Conservation (phyloP, 345 rosid genomes). For the Hypericum perforatum region DNA sequence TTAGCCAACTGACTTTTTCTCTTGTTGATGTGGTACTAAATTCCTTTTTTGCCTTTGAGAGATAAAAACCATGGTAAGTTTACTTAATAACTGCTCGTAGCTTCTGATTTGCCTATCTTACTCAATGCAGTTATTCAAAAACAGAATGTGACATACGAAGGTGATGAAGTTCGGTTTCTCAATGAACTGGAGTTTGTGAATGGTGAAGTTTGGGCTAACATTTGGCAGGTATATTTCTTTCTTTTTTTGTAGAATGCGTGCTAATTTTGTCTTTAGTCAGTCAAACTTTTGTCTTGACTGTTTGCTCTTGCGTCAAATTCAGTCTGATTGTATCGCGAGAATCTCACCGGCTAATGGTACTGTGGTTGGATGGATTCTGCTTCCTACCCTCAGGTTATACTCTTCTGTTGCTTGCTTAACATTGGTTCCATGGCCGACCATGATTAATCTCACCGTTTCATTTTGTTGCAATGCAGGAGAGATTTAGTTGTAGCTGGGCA, state of each 20-base stretch:
- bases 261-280: neutral
- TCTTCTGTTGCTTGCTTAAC: slow-evolving; percentile 2
- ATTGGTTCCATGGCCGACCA: neutral
- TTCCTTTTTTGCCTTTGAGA: too few relatives aligned
- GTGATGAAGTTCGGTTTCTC: slow-evolving; percentile 50
- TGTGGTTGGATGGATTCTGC: slow-evolving; percentile 79
- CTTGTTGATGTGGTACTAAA: too few relatives aligned
- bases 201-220: slow-evolving; percentile 93
- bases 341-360: slow-evolving; percentile 59
- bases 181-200: slow-evolving; percentile 85
- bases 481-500: slow-evolving; percentile 53
- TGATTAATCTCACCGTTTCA: neutral
- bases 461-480: slow-evolving; percentile 31
- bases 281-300: slow-evolving; percentile 3
- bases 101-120: neutral
- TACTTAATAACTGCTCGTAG: neutral
- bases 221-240: slow-evolving; percentile 59
- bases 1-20: too few relatives aligned
- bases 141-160: slow-evolving; percentile 43
- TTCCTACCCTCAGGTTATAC: slow-evolving; percentile 54
- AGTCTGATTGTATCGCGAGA: slow-evolving; percentile 94
- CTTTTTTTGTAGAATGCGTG: neutral
- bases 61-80: too few relatives aligned
- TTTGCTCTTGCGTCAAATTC: slow-evolving; percentile 11
- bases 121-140: slow-evolving; percentile 45